phyloP scores from a whole-genome alignment of 2,329 filamentous ascomycete genomes.

The Microdochium paspali region DNA sequence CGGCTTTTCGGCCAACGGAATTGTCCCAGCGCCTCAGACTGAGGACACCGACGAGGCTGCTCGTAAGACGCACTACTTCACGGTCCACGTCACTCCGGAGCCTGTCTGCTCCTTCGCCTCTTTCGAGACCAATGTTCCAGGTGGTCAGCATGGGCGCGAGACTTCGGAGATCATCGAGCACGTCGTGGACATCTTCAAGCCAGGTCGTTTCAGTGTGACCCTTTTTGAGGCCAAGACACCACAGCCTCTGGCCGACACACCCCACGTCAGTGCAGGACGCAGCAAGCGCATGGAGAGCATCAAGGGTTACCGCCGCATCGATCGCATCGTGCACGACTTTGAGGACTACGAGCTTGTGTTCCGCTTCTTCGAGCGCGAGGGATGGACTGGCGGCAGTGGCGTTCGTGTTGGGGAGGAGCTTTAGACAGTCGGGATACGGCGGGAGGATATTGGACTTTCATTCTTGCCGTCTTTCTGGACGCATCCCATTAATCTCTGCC shows the following conservation, averaged over 20 bases:
- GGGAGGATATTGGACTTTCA: too few species aligned
- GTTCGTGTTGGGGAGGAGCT: conserved; percentile 46
- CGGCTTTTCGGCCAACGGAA: conserved; percentile 94
- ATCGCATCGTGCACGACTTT: conserved; percentile 93
- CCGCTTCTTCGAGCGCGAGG: conserved; percentile 88
- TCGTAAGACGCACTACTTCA: conserved; percentile 80
- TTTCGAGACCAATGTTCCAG: conserved; percentile 96
- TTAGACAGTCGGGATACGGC: conserved; percentile 7
- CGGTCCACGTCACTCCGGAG: conserved; percentile 95
- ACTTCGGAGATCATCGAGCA: conserved; percentile 88
- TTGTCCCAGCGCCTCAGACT: conserved; percentile 67
- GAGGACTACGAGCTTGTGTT: conserved; percentile 97
- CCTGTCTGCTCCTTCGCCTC: conserved; percentile 95
- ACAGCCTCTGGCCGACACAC: conserved; percentile 30
- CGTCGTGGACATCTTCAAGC: conserved; percentile 92
- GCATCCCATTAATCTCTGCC: not conserved
- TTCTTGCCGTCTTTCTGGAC: too few species aligned
- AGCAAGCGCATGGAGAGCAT: conserved; percentile 63
- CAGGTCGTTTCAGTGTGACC: conserved; percentile 94
- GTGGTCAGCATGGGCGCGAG: conserved; percentile 76
- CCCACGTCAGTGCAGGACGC: conserved; percentile 21
- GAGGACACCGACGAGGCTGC: conserved; percentile 30
- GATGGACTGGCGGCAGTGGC: conserved; percentile 50
- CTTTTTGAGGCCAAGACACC: conserved; percentile 80
- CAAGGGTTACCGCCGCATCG: conserved; percentile 77